Conservation (phyloP, 495 filamentous ascomycete genomes). For the Penicillium robsamsonii region DNA sequence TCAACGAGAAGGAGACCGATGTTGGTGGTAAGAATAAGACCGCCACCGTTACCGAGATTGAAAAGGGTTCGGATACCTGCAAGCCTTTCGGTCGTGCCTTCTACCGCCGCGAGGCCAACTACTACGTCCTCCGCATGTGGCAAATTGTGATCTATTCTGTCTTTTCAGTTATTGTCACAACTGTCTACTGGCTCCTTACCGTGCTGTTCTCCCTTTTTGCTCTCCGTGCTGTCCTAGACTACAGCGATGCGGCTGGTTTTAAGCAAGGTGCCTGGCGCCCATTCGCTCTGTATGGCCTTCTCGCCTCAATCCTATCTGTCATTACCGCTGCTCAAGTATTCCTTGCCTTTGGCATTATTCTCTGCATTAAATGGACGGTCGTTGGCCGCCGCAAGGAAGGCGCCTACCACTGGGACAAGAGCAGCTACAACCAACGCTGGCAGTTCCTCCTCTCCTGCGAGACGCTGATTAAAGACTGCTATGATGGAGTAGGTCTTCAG, state of each 20-base stretch:
- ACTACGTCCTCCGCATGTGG: conserved; percentile 37
- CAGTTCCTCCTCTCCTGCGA: conserved; percentile 45
- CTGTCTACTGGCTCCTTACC: conserved; percentile 41
- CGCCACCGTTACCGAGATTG: not conserved
- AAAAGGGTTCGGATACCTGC: conserved; percentile 15
- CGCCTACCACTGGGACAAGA: conserved; percentile 47
- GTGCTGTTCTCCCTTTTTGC: conserved; percentile 29
- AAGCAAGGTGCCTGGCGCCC: conserved; percentile 24
- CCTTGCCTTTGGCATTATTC: conserved; percentile 33
- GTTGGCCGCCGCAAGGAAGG: conserved; percentile 43
- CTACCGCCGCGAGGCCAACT: conserved; percentile 39
- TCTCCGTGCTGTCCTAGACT: conserved; percentile 15
- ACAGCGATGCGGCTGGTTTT: conserved; percentile 14
- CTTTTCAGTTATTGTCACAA: conserved; percentile 29
- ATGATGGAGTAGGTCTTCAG: conserved; percentile 40
- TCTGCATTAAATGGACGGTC: conserved; percentile 41
- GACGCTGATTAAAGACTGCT: conserved; percentile 41
- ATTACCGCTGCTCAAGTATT: conserved; percentile 31
- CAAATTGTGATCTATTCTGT: conserved; percentile 42
- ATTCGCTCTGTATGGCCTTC: conserved; percentile 30
- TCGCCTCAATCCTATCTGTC: conserved; percentile 25
- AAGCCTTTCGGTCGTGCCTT: conserved; percentile 46
- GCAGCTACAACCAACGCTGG: conserved; percentile 45
- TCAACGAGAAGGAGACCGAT: conserved; percentile 12
- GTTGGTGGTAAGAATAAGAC: conserved; percentile 4